Percentiles rank a stretch among this genome's conserved stretches.
Evolutionary conservation across 345 rosid species (phyloP).

Genomic region (Clarkia xantiana): DNA sequence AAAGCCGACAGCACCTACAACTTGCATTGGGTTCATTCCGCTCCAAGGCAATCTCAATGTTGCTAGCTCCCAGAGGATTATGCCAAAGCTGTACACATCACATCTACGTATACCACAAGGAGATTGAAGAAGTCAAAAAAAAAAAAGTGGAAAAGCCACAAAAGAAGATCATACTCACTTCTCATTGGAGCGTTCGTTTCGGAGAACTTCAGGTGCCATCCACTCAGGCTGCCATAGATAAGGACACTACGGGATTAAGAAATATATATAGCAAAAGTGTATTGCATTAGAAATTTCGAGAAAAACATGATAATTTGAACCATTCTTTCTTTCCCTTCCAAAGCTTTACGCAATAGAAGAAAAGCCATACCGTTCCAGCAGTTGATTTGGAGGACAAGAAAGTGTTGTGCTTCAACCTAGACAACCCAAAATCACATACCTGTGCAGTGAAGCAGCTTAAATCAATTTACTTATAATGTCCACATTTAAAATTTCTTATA

Average conservation of each 20-base stretch:
- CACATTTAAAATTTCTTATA: too few species aligned
- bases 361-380: constrained; percentile 84
- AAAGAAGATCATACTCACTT: constrained; percentile 45
- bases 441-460: constrained; percentile 17
- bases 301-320: not conserved
- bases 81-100: constrained; percentile 95
- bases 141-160: too few species aligned
- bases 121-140: constrained; percentile 1
- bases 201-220: constrained; percentile 99
- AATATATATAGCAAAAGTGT: too few species aligned
- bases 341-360: not conserved
- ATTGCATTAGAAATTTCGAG: too few species aligned
- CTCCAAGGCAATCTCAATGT: constrained; percentile 88
- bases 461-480: too few species aligned
- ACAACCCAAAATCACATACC: constrained; percentile 96
- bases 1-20: constrained; percentile 98
- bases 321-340: not conserved
- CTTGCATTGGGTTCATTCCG: constrained; percentile 99
- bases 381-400: constrained; percentile 96
- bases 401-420: constrained; percentile 95
- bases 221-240: constrained; percentile 71
- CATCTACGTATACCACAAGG: constrained; percentile 40
- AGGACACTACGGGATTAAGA: constrained; percentile 7
- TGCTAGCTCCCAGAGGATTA: constrained; percentile 98
- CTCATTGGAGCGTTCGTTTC: constrained; percentile 90